Evolutionary conservation across 1,139 yeast species (phyloP).

Genomic region (Pichia sp.): DNA sequence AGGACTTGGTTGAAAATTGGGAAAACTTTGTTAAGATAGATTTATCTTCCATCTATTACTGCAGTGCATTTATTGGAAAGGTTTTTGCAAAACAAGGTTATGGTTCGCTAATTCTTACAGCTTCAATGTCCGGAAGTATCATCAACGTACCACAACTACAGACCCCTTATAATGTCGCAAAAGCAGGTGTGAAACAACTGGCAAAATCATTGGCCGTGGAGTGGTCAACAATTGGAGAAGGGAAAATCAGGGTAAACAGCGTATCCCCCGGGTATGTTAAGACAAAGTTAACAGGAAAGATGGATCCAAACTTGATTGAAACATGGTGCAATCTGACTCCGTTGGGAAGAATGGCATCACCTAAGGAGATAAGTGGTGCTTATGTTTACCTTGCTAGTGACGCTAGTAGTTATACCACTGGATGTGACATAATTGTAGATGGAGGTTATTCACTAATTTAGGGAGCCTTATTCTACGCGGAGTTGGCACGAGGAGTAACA

Average conservation of each 20-base stretch:
- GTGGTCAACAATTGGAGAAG: slow-evolving; percentile 41
- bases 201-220: slow-evolving; percentile 52
- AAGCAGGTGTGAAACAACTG: slow-evolving; percentile 55
- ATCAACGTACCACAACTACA: slow-evolving; percentile 54
- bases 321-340: slow-evolving; percentile 71
- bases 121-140: slow-evolving; percentile 58
- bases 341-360: slow-evolving; percentile 71
- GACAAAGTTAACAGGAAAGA: slow-evolving; percentile 42
- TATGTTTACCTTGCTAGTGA: slow-evolving; percentile 81
- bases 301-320: slow-evolving; percentile 33
- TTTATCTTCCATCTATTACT: slow-evolving; percentile 55
- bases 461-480: neutral
- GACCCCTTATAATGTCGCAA: slow-evolving; percentile 55
- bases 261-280: slow-evolving; percentile 56
- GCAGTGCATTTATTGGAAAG: slow-evolving; percentile 53
- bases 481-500: neutral
- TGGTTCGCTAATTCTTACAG: slow-evolving; percentile 60
- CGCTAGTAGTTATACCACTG: slow-evolving; percentile 83
- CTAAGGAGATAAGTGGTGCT: slow-evolving; percentile 83
- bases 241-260: slow-evolving; percentile 48
- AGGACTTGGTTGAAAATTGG: slow-evolving; percentile 45
- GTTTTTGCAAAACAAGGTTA: slow-evolving; percentile 44
- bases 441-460: slow-evolving; percentile 61
- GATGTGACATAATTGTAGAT: slow-evolving; percentile 75
- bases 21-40: slow-evolving; percentile 48